phyloP scores from a whole-genome alignment of 208 protist genomes.

The Crithidia sp. region DNA sequence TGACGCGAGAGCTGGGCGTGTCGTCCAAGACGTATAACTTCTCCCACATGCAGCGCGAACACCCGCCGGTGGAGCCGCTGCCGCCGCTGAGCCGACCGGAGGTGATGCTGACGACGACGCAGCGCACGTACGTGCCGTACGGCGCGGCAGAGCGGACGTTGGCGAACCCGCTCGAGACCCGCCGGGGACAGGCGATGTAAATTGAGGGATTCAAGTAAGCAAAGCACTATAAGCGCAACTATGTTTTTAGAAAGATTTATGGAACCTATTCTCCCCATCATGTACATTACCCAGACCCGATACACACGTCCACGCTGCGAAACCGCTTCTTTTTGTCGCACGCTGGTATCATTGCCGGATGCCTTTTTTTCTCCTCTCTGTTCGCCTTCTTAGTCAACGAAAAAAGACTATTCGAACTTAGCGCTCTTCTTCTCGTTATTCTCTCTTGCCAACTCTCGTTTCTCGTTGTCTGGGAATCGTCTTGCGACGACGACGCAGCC shows the following conservation, averaged over 20 bases:
- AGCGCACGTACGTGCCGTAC: slow-evolving; percentile 44
- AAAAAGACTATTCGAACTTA: background rate
- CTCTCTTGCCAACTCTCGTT: too few relatives aligned
- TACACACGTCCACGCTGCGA: too few relatives aligned
- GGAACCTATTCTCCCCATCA: too few relatives aligned
- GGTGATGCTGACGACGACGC: slow-evolving; percentile 65
- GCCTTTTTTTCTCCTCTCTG: too few relatives aligned
- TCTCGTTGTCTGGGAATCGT: too few relatives aligned
- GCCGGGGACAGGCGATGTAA: slow-evolving; percentile 49
- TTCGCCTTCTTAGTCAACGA: background rate
- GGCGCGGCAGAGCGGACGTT: slow-evolving; percentile 31
- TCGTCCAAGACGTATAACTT: slow-evolving; percentile 80
- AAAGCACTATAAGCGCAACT: background rate
- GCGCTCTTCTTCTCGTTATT: too few relatives aligned
- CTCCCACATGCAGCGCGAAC: slow-evolving; percentile 75
- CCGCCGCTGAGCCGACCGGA: slow-evolving; percentile 65
- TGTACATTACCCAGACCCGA: too few relatives aligned
- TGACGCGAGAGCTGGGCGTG: slow-evolving; percentile 55
- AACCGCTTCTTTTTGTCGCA: too few relatives aligned
- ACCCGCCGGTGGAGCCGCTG: slow-evolving; percentile 69
- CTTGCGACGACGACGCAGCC: too few relatives aligned
- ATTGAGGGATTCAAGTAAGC: background rate
- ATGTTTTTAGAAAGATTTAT: too few relatives aligned
- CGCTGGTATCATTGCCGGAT: too few relatives aligned
- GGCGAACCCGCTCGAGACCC: slow-evolving; percentile 62